A percentile compares a stretch with the other conserved stretches of the same genome.
Conservation (phyloP, 345 rosid species). For the Balakata baccata region DNA sequence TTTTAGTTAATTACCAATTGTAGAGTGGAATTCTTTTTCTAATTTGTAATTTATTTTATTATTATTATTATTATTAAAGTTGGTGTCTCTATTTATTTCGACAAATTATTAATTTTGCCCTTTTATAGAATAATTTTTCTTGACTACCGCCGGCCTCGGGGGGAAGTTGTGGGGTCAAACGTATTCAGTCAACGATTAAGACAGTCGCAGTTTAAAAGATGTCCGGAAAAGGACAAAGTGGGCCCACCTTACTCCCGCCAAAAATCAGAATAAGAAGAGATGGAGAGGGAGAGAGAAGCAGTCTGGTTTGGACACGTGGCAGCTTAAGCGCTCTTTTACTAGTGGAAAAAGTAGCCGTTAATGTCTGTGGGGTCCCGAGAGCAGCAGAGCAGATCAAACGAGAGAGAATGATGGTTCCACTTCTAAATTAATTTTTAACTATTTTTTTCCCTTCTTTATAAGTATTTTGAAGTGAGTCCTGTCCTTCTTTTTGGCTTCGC, state of each 20-base stretch:
- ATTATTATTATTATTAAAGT: background rate
- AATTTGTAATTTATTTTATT: background rate
- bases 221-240: slow-evolving; percentile 18
- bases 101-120: slow-evolving; percentile 19
- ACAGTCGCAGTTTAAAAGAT: slow-evolving; percentile 20
- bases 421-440: background rate
- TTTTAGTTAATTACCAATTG: background rate
- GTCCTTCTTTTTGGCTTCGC: too few relatives aligned
- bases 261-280: slow-evolving; percentile 8
- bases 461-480: too few relatives aligned
- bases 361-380: slow-evolving; percentile 25
- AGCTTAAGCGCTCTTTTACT: background rate
- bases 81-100: background rate
- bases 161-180: slow-evolving; percentile 9
- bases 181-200: slow-evolving; percentile 31
- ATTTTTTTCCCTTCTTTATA: too few relatives aligned
- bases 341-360: slow-evolving; percentile 42
- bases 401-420: slow-evolving; percentile 9
- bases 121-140: background rate
- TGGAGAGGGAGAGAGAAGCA: background rate
- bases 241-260: slow-evolving; percentile 34
- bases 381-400: too few relatives aligned
- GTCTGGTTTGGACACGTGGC: slow-evolving; percentile 43
- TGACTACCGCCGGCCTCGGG: slow-evolving; percentile 20
- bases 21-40: background rate